Base-by-base conservation (phyloP, 2,329 filamentous ascomycete genomes). In the Aspergillus versicolor region DNA sequence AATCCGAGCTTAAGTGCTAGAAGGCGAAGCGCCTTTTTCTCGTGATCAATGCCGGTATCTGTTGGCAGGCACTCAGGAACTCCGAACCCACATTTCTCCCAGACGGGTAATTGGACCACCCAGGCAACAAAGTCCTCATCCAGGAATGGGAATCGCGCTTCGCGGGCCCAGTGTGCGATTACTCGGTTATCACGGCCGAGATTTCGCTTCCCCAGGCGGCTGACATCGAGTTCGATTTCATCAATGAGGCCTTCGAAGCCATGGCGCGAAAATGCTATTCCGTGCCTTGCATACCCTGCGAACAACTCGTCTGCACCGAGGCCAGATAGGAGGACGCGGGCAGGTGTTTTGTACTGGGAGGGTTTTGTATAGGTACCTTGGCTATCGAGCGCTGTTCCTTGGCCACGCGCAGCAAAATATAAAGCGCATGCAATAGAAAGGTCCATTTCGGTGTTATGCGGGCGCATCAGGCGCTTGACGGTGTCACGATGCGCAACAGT, bases 391-490 rank as follows among this genome's bases (percentile, higher is more conserved):
- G 80, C 77, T 17, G 72, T 63, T 0, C 88, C 91, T 50, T 77
- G 72, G 1, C 92, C 93, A 40, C 91, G 84, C 0, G 93, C 88
- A 5, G 94, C 92, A 77, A 99, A 99, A 73, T 97, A 97, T n/a
- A 99, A 80, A 0, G 94, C 94, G 65, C 84, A 88, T 0, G 90
- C 89, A 65, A 99, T 99, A 3, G 94, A 99, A 1, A 99, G 81
- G 67, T 99, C 94, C 94, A 99, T 99, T 74, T 99, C 94, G 0
- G 94, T 99, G 64, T 96, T 93, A 74, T 99, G 94, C 0, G 94
- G 94, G 64, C 89, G 82, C 72, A 99, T 97, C 17, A 99, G 79
- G 2, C 84, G 82, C 38, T 92, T 83, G 19, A 99, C 84, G 24
- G 81, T 82, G 3, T 81, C 68, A 60, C 90, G 85, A 66, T 96